Percentiles rank a stretch among this genome's conserved stretches.
These are phyloP conservation scores for Phaeotremella skinneri DNA, from an alignment of 768 basidiomycete genomes.

Conservation along the genomic window DNA sequence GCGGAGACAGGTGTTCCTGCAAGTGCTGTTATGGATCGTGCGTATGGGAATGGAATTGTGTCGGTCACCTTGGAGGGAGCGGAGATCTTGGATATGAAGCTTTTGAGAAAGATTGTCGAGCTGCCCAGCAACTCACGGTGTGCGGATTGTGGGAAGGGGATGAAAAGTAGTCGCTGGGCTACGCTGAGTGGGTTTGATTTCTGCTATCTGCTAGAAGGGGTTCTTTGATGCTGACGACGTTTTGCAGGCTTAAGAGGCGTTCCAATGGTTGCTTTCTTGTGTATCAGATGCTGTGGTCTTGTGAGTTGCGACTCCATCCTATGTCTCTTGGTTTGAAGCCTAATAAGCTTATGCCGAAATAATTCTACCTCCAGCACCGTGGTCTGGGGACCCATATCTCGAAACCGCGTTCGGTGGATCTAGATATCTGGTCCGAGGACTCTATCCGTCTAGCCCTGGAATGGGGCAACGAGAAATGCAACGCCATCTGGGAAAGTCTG, in stretches of 20 bases:
- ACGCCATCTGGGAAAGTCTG: conserved; percentile 43
- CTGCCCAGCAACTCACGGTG: conserved; percentile 37
- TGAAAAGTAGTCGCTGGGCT: conserved; percentile 48
- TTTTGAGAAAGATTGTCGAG: conserved; percentile 41
- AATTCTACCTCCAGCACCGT: conserved; percentile 31
- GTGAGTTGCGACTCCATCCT: not conserved
- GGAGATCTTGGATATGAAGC: conserved; percentile 33
- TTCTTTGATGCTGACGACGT: not conserved
- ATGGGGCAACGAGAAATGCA: conserved; percentile 48
- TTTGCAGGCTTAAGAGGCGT: conserved; percentile 32
- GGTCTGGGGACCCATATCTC: conserved; percentile 50
- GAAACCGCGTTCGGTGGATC: conserved; percentile 48
- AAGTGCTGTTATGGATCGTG: conserved; percentile 13
- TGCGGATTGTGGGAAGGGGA: conserved; percentile 50
- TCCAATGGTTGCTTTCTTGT: conserved; percentile 49
- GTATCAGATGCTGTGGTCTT: conserved; percentile 48
- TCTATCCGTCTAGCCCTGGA: conserved; percentile 37
- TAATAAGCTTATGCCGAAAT: not conserved
- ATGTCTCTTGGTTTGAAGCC: not conserved
- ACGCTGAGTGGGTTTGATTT: conserved; percentile 44
- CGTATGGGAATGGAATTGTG: not conserved
- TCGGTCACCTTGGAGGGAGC: too few species aligned
- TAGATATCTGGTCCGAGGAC: conserved; percentile 48
- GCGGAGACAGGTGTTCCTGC: conserved; percentile 10
- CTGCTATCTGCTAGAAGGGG: not conserved